Conservation (phyloP, 257 asterid species). For the Solanum habrochaites region DNA sequence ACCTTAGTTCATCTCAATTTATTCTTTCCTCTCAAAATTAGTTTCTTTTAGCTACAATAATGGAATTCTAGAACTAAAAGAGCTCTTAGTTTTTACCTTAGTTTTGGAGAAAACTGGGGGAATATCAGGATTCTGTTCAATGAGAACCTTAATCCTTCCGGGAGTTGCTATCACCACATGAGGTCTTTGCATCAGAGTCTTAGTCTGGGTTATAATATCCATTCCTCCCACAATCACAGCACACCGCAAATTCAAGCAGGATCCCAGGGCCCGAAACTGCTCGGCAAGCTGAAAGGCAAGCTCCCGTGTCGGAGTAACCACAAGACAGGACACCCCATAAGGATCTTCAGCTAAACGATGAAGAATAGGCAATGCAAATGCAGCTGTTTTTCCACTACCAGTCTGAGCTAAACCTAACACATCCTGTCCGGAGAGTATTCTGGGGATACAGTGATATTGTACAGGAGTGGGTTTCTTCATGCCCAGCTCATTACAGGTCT, state of each 20-base stretch:
- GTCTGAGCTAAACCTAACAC: slow-evolving; percentile 90
- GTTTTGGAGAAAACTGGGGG: slow-evolving; percentile 67
- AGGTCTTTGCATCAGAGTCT: slow-evolving; percentile 57
- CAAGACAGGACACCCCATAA: slow-evolving; percentile 78
- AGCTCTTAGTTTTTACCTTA: slow-evolving; percentile 31
- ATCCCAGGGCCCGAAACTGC: slow-evolving; percentile 85
- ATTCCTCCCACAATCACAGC: slow-evolving; percentile 86
- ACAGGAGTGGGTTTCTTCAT: slow-evolving; percentile 89
- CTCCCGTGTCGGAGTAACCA: slow-evolving; percentile 87
- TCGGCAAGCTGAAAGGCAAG: slow-evolving; percentile 89
- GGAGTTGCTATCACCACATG: slow-evolving; percentile 93
- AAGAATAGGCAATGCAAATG: slow-evolving; percentile 88
- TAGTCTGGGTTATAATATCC: slow-evolving; percentile 74
- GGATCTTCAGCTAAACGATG: slow-evolving; percentile 65
- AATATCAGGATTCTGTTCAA: slow-evolving; percentile 66
- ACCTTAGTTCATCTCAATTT: neutral
- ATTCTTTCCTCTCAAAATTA: neutral
- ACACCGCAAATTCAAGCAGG: slow-evolving; percentile 62
- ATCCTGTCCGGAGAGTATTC: slow-evolving; percentile 70
- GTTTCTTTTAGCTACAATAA: neutral
- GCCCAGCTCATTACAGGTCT: slow-evolving; percentile 78
- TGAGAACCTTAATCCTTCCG: slow-evolving; percentile 86
- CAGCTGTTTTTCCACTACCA: slow-evolving; percentile 92
- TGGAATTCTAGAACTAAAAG: neutral
- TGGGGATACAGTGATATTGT: slow-evolving; percentile 87